phyloP scores from a whole-genome alignment of 2,329 filamentous ascomycete genomes.

The Pyrenochaeta sp. region DNA sequence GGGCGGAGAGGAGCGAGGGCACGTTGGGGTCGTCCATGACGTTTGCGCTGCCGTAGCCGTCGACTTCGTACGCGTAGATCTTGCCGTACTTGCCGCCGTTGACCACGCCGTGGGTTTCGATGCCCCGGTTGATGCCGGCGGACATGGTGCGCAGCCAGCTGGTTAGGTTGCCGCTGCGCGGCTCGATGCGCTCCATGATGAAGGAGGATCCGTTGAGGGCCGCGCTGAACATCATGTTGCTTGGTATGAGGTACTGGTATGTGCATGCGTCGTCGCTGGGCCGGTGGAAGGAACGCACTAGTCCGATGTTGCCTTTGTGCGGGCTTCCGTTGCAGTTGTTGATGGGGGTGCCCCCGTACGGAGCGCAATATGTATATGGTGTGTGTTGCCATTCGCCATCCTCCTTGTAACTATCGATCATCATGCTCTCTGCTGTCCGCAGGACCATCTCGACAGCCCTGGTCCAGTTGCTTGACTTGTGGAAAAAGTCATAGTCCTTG shows the following conservation, averaged over 20 bases:
- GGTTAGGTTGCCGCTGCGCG: constrained; percentile 56
- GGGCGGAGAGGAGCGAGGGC: constrained; percentile 69
- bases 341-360: constrained; percentile 52
- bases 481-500: constrained; percentile 56
- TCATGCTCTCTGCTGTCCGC: constrained; percentile 55
- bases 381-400: constrained; percentile 53
- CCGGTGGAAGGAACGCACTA: constrained; percentile 58
- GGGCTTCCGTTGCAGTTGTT: constrained; percentile 63
- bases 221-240: constrained; percentile 74
- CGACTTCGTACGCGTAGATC: constrained; percentile 59
- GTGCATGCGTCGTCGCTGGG: constrained; percentile 60
- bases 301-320: constrained; percentile 55
- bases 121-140: constrained; percentile 49
- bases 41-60: constrained; percentile 57
- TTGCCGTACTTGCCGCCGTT: constrained; percentile 40
- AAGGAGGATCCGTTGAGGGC: constrained; percentile 63
- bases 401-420: constrained; percentile 54
- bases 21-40: constrained; percentile 78
- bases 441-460: constrained; percentile 53
- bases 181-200: constrained; percentile 59
- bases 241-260: constrained; percentile 58
- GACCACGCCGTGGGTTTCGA: constrained; percentile 54
- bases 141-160: constrained; percentile 65
- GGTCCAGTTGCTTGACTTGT: constrained; percentile 53
- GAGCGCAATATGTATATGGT: constrained; percentile 56